Evolutionary conservation across 129 eudicot genomes (phyloP).

Genomic region (Rutidosis leptorrhynchoides): DNA sequence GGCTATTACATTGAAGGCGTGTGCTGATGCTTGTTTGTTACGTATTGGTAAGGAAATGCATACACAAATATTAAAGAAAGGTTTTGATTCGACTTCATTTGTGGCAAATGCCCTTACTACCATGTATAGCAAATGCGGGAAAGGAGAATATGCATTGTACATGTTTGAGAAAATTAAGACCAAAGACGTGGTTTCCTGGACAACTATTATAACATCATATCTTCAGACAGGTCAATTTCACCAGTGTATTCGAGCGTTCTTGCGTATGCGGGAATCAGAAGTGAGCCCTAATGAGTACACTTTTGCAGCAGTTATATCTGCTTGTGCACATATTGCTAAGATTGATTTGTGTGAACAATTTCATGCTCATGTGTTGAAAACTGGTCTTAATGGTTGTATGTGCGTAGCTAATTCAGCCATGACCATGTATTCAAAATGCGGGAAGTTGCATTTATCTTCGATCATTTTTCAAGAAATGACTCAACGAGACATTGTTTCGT

Average conservation of each 20-base stretch:
- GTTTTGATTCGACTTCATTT: constrained; percentile 53
- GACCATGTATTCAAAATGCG: constrained; percentile 81
- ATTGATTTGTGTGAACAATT: constrained; percentile 61
- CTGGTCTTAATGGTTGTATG: constrained; percentile 44
- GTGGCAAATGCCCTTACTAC: constrained; percentile 80
- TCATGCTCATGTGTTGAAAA: constrained; percentile 52
- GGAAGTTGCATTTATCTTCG: constrained; percentile 43
- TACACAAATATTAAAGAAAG: constrained; percentile 58
- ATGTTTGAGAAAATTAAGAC: constrained; percentile 60
- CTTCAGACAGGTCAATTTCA: constrained; percentile 56
- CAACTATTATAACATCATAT: constrained; percentile 62
- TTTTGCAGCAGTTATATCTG: constrained; percentile 72
- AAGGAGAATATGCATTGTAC: constrained; percentile 53
- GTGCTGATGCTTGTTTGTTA: constrained; percentile 60
- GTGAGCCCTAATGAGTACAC: constrained; percentile 74
- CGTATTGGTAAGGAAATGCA: constrained; percentile 80
- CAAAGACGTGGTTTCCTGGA: constrained; percentile 91
- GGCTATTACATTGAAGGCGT: constrained; percentile 85
- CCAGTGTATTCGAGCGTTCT: constrained; percentile 46
- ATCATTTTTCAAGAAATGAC: constrained; percentile 51
- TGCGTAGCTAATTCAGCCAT: constrained; percentile 82
- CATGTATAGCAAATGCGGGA: constrained; percentile 86
- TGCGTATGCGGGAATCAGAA: constrained; percentile 53
- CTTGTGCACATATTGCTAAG: constrained; percentile 50
- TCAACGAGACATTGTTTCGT: constrained; percentile 64